Evolutionary conservation across 495 filamentous ascomycete species (phyloP).

Genomic region (Penicillium subrubescens): DNA sequence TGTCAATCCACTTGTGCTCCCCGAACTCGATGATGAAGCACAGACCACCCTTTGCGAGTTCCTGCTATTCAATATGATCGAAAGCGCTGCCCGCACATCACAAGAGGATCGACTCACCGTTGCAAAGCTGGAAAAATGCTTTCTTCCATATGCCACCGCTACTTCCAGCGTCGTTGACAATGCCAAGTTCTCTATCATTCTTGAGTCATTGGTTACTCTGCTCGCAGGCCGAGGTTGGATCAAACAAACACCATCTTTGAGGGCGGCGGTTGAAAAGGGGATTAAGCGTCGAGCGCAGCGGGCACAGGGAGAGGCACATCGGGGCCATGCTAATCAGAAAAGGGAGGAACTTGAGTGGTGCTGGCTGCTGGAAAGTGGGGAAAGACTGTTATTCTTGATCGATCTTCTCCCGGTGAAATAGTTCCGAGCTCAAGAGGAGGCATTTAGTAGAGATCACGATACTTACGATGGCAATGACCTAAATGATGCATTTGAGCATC

Average conservation of each 20-base stretch:
- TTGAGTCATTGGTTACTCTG: constrained; percentile 71
- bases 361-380: constrained; percentile 46
- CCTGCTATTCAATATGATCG: constrained; percentile 64
- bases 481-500: constrained; percentile 11
- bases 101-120: constrained; percentile 52
- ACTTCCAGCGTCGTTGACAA: constrained; percentile 68
- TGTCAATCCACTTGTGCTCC: constrained; percentile 56
- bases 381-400: constrained; percentile 42
- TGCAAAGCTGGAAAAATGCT: constrained; percentile 64
- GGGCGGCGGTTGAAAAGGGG: constrained; percentile 60
- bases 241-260: constrained; percentile 47
- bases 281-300: constrained; percentile 62
- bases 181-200: constrained; percentile 72
- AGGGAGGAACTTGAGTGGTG: constrained; percentile 39
- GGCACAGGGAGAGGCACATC: constrained; percentile 49
- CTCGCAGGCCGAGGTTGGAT: constrained; percentile 48
- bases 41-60: constrained; percentile 65
- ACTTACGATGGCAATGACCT: constrained; percentile 18
- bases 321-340: constrained; percentile 38
- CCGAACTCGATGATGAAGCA: constrained; percentile 45
- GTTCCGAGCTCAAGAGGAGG: background rate
- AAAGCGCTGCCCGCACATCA: constrained; percentile 55
- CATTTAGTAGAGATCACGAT: background rate
- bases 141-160: constrained; percentile 71
- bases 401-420: constrained; percentile 18